Base-by-base conservation (phyloP, 1,284 basidiomycete genomes). In the Cryptococcus depauperatus region DNA sequence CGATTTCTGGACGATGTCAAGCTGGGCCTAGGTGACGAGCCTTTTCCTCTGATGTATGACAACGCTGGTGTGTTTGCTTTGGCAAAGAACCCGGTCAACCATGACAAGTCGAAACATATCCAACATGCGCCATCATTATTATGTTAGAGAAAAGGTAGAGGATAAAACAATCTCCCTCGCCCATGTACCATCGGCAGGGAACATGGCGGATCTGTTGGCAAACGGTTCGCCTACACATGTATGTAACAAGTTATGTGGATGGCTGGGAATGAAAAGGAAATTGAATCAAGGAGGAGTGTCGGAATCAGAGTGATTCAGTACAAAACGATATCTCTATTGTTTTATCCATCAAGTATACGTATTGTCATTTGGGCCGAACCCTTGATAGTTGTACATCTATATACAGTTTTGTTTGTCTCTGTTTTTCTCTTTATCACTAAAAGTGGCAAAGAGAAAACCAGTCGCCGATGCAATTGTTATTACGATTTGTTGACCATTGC, bases 51-150 rank as follows among this genome's bases (percentile, higher is more conserved):
- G 9, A 48, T 48, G 21, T 52, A 52, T 7, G 72, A 77, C 53
- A 77, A 77, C 46, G 48, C 57, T 8, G 60, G 63, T 0, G 52
- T 70, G 0, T 67, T 75, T 23, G 41, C 55, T 0, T 56, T 76
- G 1, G 51, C 73, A 0, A 46, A 66, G 14, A 69, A 73, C 45
- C 55, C 66, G 1, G 56, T 61, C 5, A 51, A 55, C 5, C 67
- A 74, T 27, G 40, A 58, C 1, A 52, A 59, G 1, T 62, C 63
- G 5, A 76, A 76, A 52, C 75, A 77, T 44, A 73, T 76, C n/a
- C 27, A 62, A 71, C 32, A 57, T 75, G 14, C 50, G 52, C 2
- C 61, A 71, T 38, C 73, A 75, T 39, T 74, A 59, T 35, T n/a
- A n/a, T n/a, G 59, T 76, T n/a, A 58, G 70, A 1, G 68, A 75